Evolutionary conservation across 1,284 basidiomycete genomes (phyloP).

Genomic region (Ceratobasidium sp.): DNA sequence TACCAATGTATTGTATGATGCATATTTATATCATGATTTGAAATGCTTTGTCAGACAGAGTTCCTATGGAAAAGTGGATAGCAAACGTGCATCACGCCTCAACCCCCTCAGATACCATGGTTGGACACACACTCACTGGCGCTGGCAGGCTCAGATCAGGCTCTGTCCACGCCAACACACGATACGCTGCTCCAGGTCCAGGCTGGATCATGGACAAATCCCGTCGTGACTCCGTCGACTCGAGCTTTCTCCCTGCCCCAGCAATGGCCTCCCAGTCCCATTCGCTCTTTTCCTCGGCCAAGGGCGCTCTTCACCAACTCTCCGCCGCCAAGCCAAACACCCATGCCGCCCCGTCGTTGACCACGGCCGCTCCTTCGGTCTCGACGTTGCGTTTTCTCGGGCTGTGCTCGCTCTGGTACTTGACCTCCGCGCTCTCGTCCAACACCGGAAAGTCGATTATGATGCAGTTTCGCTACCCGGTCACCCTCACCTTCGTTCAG

Average conservation of each 20-base stretch:
- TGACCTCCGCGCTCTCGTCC: conserved; percentile 84
- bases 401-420: conserved; percentile 83
- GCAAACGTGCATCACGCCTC: conserved; percentile 2
- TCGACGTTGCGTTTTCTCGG: conserved; percentile 56
- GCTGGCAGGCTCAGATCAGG: conserved; percentile 22
- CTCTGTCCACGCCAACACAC: conserved; percentile 5
- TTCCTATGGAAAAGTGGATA: neutral
- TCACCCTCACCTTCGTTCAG: conserved; percentile 96
- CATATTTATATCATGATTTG: conserved; percentile 8
- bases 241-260: conserved; percentile 29
- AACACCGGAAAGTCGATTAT: conserved; percentile 92
- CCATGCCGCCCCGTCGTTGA: neutral
- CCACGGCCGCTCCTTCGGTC: conserved; percentile 6
- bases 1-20: neutral
- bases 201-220: conserved; percentile 41
- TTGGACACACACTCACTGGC: conserved; percentile 24
- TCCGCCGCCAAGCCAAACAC: conserved; percentile 17
- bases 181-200: conserved; percentile 19
- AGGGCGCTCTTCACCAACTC: conserved; percentile 16
- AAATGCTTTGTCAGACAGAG: conserved; percentile 28
- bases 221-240: conserved; percentile 14
- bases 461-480: conserved; percentile 84
- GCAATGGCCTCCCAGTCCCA: conserved; percentile 3
- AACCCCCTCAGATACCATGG: conserved; percentile 8
- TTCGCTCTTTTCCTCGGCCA: conserved; percentile 25